Base-by-base conservation (phyloP, 177 flowering plant genomes). In the Tripterygium wilfordii region DNA sequence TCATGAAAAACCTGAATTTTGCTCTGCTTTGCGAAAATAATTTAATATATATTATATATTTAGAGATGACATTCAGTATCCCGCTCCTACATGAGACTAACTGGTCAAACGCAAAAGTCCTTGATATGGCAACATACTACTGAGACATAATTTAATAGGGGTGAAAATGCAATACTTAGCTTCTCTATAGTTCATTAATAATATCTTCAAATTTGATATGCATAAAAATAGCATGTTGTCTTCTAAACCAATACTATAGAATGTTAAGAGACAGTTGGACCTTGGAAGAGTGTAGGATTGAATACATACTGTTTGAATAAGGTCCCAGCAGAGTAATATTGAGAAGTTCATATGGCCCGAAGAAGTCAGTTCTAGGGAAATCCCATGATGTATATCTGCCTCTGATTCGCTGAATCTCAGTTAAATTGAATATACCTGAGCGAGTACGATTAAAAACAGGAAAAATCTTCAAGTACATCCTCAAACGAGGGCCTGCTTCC, bases 281-380 rank as follows among this genome's bases (percentile, higher is more conserved):
- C 3, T 7, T 1, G 7, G 8, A 47, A 8, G 36, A 19, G 5
- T 21, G 24, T 21, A n/a, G 41, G 7, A 37, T 27, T 1, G 27
- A 23, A 42, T 30, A 66, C 82, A 21, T 65, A 81, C 91, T 68
- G 27, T 54, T 40, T 25, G 51, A 31, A 59, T 87, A 87, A 57
- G 83, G 80, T 10, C 67, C 78, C 55, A 53, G 46, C 25, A 84
- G 80, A 44, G 85, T 77, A 74, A 87, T 80, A 57, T 70, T 66
- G 53, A 89, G 80, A 54, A 86, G 71, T 61, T 86, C 96, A 61
- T 87, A 89, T 8, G 96, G 97, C 53, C 97, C 97, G 60, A 75
- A 84, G 10, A 80, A 35, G 15, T 70, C 75, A 57, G 57, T 73
- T 27, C 64, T 68, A 18, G 67, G 70, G 65, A 87, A 65, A 0